Evolutionary conservation across 139 green algal genomes (phyloP), one percentile per base, ranked within the genome.

Genomic region (Chlamydomonas asymmetrica): DNA sequence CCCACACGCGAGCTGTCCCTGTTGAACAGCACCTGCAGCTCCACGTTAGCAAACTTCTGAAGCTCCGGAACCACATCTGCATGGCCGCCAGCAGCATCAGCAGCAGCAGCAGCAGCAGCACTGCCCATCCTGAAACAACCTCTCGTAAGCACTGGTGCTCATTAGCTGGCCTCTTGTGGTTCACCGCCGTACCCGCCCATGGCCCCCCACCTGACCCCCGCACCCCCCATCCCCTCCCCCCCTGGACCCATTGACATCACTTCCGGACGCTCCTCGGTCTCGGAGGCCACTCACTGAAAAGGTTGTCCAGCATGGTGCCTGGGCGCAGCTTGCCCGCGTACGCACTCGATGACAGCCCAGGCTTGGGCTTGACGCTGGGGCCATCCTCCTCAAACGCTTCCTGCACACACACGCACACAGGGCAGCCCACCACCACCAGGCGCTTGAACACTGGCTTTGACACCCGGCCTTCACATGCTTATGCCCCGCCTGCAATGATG

Each of bases 51-150:
- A 74, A 97, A 92, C 3, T 73, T 56, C 10, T 67, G 66, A 29
- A 98, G 87, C 86, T 98, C 92, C 1, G 94, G 94, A 45, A 97
- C 91, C n/a, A 86, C 70, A 13, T 69, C 75, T 78, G 65, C 3
- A 56, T 27, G 8, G 64, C 32, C 31, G 35, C 48, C 45, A 45
- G 38, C 6, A 49, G 69, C 40, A n/a, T 31, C 40, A 34, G 32
- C n/a, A 63, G 41, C 39, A 50, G 40, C 35, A 39, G 64, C 64
- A 29, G 40, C 43, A 60, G 25, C 39, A 69, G 37, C 63, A 69
- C 32, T 32, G 20, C 22, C 16, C 52, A 23, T 10, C 52, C 0
- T 61, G 22, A 18, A n/a, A 61, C 52, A 61, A n/a, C 20, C 22
- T 16, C 16, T 16, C 48, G 48, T 56, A 20, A 56, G 16, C 16